Conservation (phyloP, 257 asterid genomes). For the Solanum gracilifrons region DNA sequence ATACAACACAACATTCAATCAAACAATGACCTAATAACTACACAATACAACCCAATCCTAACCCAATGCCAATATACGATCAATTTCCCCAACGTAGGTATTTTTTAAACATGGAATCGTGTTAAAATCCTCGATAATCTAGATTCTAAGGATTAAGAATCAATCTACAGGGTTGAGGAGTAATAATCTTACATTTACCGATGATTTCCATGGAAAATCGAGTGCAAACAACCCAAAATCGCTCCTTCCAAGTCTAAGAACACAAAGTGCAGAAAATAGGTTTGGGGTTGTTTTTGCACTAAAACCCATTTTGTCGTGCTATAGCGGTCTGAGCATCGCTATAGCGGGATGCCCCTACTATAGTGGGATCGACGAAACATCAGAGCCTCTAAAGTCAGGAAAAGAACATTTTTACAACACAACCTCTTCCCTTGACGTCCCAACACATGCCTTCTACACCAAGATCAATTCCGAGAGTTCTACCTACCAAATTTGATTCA, state of each 20-base stretch:
- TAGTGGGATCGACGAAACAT: background rate
- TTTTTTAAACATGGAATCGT: background rate
- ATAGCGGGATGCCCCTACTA: background rate
- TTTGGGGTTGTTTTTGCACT: background rate
- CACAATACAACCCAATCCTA: background rate
- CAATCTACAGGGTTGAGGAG: background rate
- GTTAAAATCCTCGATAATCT: background rate
- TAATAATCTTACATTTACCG: background rate
- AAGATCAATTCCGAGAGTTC: background rate
- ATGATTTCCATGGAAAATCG: background rate
- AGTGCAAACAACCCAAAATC: background rate
- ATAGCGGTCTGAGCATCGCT: background rate
- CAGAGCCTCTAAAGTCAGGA: background rate
- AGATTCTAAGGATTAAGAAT: background rate
- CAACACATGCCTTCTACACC: background rate
- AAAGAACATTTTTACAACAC: background rate
- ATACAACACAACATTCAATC: too few relatives aligned
- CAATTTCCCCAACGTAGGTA: background rate
- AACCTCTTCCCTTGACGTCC: background rate
- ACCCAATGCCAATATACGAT: background rate
- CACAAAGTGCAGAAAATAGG: background rate
- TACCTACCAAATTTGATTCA: too few relatives aligned
- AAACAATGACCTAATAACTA: too few relatives aligned
- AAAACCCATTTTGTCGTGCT: background rate
- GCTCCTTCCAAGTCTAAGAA: background rate